Base-by-base conservation (phyloP, 2,329 filamentous ascomycete genomes). In the Ceratocystis lukuohia region DNA sequence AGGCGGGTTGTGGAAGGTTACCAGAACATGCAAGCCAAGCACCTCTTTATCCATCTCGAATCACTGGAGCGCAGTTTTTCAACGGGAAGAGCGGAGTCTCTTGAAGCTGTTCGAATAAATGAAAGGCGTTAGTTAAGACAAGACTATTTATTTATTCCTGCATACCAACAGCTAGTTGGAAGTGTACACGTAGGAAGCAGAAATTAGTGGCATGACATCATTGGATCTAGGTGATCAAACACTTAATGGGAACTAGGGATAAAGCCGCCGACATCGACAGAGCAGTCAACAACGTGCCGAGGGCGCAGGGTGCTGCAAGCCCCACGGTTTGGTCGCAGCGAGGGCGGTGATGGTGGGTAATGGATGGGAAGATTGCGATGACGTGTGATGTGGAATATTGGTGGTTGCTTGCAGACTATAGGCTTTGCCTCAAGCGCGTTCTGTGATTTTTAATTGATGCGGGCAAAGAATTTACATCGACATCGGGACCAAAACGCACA, bases 21-120 rank as follows among this genome's bases (percentile, higher is more conserved):
- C 86, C 68, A 85, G 78, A 76, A 94, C 89, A 68, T 87, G 85
- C 74, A 89, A 82, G 69, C 89, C 89, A 72, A 90, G 84, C 74
- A 93, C 91, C 72, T 85, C 80, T 68, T 80, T 67, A 73, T 68
- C 66, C 68, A 67, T 67, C 61, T 66, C 45, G 65, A 53, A 33
- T 63, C 46, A 37, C 41, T 59, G 10, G 30, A 30, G 30, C 41
- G 37, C 33, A 20, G 53, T 45, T 59, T 45, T 37, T 30, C 17
- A 28, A 50, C 3, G 7, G 46, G 28, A 53, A 33, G 53, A 10
- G 30, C 30, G 15, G 46, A 44, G 46, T 53, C 46, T 48, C 46
- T 28, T 33, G 46, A 57, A 37, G 46, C 62, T 57, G 28, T 15
- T 12, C 3, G 46, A 12, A 46, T 53, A 12, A 30, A n/a, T 20